phyloP scores from a whole-genome alignment of 1,284 basidiomycete genomes.

The Fomitiporia mediterranea region DNA sequence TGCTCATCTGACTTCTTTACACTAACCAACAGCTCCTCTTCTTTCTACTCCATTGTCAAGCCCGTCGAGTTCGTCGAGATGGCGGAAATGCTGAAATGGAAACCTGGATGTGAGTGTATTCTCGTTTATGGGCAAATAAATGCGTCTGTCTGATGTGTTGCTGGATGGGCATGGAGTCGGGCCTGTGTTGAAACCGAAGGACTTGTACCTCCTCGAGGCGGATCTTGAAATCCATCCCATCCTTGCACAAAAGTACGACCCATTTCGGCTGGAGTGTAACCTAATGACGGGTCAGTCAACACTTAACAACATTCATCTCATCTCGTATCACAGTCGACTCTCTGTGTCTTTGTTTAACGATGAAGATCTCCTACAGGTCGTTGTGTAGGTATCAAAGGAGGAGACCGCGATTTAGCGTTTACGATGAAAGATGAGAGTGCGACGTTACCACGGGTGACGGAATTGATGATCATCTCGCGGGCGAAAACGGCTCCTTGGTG shows the following conservation, averaged over 20 bases:
- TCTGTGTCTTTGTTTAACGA: conserved; percentile 56
- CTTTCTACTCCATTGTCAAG: background rate
- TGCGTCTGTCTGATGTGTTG: background rate
- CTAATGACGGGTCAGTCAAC: conserved; percentile 48
- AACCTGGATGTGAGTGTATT: conserved; percentile 21
- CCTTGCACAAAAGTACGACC: conserved; percentile 43
- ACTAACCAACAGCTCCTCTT: background rate
- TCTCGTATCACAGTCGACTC: conserved; percentile 1
- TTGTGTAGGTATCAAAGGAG: conserved; percentile 56
- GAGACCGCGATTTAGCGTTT: conserved; percentile 62
- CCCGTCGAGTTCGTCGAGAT: no score
- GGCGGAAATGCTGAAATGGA: conserved; percentile 19
- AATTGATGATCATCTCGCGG: conserved; percentile 70
- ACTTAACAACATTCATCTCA: background rate
- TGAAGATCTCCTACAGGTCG: conserved; percentile 31
- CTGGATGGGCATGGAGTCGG: no score
- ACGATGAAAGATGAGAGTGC: conserved; percentile 70
- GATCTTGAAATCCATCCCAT: conserved; percentile 69
- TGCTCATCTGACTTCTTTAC: background rate
- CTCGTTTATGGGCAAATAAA: background rate
- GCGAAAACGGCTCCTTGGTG: conserved; percentile 72
- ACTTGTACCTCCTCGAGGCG: conserved; percentile 61
- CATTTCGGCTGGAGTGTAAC: conserved; percentile 66
- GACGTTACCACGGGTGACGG: conserved; percentile 67
- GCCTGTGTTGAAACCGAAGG: conserved; percentile 67